Base-by-base conservation (phyloP, 2,329 filamentous ascomycete species). In the Xylaria sp. region DNA sequence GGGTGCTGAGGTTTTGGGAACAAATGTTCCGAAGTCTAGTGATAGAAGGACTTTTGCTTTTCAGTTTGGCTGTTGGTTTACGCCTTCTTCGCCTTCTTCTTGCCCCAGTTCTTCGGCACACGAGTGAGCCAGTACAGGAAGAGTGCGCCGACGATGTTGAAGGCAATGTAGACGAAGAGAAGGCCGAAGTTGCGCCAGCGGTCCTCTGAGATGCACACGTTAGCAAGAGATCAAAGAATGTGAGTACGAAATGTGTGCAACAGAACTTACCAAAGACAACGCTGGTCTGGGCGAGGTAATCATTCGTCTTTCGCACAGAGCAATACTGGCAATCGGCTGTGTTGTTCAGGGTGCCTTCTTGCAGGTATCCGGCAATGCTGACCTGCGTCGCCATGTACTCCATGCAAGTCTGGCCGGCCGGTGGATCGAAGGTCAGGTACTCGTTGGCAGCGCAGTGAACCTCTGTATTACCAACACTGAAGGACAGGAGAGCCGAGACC, bases 391-490 rank as follows among this genome's bases (percentile, higher is more conserved):
- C 65, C 72, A 89, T 73, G 71, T 89, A 92, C 17, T 82, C 67
- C 1, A 70, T 77, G 71, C 89, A 92, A 0, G 81, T 89, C 60
- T 76, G 65, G 8, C 79, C 80, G 0, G 71, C 60, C 0, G 84
- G 82, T 0, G 91, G 85, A 21, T 85, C 78, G 71, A 95, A 88
- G 6, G 77, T 74, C 21, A 90, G 78, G 59, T 85, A 79, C 73
- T 95, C 92, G 69, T 88, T 89, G 1, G 72, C 38, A 1, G 88
- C 84, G 74, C 92, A 94, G 1, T 72, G 69, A 21, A 92, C 85
- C 0, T 71, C 43, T 0, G 84, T 84, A 67, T 88, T 85, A 9
- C 88, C 88, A 25, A 94, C 77, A 0, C 84, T 87, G 1, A 84
- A 84, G 0, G 86, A 82, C 4, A 92, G 75, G 72, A 94, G 83